Percentiles rank a stretch among this genome's conserved stretches.
Conservation (phyloP, 2,329 filamentous ascomycete species). For the Helotiales sp. region DNA sequence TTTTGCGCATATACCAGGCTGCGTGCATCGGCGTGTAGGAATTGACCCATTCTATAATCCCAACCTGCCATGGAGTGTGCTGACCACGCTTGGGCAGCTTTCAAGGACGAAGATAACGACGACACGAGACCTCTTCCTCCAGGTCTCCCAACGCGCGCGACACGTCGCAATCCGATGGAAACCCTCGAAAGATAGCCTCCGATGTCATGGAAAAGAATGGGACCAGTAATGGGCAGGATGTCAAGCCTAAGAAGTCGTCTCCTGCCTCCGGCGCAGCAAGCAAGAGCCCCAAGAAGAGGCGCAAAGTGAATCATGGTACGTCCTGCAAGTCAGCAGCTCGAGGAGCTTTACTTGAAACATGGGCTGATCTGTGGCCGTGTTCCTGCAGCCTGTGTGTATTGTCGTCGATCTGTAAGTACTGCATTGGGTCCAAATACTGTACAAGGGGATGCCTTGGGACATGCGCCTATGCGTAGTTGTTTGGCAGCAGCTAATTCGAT, state of each 20-base stretch:
- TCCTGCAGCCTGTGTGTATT: slow-evolving; percentile 80
- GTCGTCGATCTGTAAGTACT: slow-evolving; percentile 82
- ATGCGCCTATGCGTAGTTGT: slow-evolving; percentile 35
- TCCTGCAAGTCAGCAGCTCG: slow-evolving; percentile 30
- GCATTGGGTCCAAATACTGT: slow-evolving; percentile 34
- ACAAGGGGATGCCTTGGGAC: slow-evolving; percentile 27
- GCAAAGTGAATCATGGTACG: slow-evolving; percentile 88
- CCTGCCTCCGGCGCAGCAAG: slow-evolving; percentile 30
- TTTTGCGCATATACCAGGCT: not conserved
- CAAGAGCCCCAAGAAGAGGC: slow-evolving; percentile 76
- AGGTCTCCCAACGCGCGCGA: slow-evolving; percentile 23
- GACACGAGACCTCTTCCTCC: slow-evolving; percentile 9
- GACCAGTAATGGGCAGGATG: slow-evolving; percentile 34
- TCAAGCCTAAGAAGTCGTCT: slow-evolving; percentile 34
- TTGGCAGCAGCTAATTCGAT: slow-evolving; percentile 37
- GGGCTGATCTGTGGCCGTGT: slow-evolving; percentile 38
- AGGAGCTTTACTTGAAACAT: slow-evolving; percentile 29
- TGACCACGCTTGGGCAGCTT: slow-evolving; percentile 19
- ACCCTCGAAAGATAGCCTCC: slow-evolving; percentile 33
- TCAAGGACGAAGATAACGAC: slow-evolving; percentile 4
- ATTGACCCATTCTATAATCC: not conserved
- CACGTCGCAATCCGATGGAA: slow-evolving; percentile 36
- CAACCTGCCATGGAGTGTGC: slow-evolving; percentile 1
- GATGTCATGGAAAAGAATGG: slow-evolving; percentile 39
- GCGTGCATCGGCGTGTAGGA: slow-evolving; percentile 9